Percentiles rank a stretch among this genome's conserved stretches.
Evolutionary conservation across 148 eudicot genomes (phyloP).

Genomic region (Heliosperma pusillum): DNA sequence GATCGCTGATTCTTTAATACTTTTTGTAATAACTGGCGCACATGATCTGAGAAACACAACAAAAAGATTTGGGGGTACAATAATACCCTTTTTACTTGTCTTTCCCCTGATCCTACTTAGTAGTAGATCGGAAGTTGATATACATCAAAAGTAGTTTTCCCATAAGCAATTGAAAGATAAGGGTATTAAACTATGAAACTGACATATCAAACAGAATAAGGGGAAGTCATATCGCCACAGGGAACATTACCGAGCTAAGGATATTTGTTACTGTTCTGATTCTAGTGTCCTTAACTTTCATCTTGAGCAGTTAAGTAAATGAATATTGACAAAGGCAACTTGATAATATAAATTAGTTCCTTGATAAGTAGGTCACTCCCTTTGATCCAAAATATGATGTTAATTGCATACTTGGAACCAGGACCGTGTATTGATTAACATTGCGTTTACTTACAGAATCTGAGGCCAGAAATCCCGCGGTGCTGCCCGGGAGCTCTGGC

Average conservation of each 20-base stretch:
- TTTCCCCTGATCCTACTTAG: too few relatives aligned
- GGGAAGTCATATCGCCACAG: neutral
- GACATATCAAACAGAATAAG: neutral
- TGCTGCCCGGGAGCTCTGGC: slow-evolving; percentile 82
- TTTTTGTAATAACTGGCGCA: neutral
- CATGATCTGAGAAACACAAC: neutral
- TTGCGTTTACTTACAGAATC: slow-evolving; percentile 45
- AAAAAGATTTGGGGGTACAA: neutral
- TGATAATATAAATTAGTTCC: neutral
- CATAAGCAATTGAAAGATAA: neutral
- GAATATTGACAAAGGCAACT: neutral
- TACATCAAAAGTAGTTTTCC: too few relatives aligned
- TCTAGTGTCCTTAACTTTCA: neutral
- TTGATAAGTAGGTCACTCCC: neutral
- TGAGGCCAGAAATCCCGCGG: slow-evolving; percentile 91
- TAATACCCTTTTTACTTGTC: neutral
- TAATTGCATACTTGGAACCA: neutral
- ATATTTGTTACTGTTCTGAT: neutral
- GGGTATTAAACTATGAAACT: neutral
- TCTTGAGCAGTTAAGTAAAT: neutral
- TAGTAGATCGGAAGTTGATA: too few relatives aligned
- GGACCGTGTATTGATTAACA: neutral
- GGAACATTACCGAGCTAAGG: neutral
- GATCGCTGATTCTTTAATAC: neutral
- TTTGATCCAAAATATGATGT: neutral